Evolutionary conservation across 352 stramenopile species (phyloP).

Genomic region (Globisporangium abappressorium): DNA sequence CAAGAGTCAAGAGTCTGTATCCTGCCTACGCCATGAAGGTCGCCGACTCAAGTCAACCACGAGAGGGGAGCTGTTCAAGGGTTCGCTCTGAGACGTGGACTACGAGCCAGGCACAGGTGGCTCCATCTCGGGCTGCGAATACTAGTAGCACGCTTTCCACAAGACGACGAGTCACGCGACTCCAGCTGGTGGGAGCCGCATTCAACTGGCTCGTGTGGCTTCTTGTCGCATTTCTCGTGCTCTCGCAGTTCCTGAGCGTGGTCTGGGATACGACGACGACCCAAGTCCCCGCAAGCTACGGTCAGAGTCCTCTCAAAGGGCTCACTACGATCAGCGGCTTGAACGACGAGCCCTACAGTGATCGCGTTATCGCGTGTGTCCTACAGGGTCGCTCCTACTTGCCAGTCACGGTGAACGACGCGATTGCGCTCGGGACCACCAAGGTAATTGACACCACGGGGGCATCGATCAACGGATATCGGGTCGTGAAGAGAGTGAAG

Average conservation of each 20-base stretch:
- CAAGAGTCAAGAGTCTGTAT: neutral
- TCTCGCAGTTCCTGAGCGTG: conserved; percentile 3
- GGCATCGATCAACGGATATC: conserved; percentile 12
- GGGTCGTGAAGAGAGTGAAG: conserved; percentile 9
- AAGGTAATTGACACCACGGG: conserved; percentile 13
- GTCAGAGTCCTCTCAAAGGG: conserved; percentile 6
- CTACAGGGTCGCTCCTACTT: conserved; percentile 37
- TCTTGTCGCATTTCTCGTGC: neutral
- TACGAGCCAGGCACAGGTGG: neutral
- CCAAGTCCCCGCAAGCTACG: neutral
- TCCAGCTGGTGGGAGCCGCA: neutral
- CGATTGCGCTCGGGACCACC: conserved; percentile 15
- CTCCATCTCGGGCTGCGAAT: neutral
- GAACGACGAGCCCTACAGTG: conserved; percentile 43
- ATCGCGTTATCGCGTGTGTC: conserved; percentile 44
- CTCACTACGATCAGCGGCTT: conserved; percentile 3
- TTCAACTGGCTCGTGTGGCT: conserved; percentile 8
- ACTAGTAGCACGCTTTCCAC: neutral
- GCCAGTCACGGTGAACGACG: conserved; percentile 30
- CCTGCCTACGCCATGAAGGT: neutral
- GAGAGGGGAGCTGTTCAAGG: neutral
- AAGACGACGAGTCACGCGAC: neutral
- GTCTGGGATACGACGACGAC: conserved; percentile 3
- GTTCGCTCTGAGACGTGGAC: too few relatives aligned
- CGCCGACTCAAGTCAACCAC: neutral